Percentiles rank a stretch among this genome's conserved stretches.
These are phyloP conservation scores for Kwoniella botswanensis DNA, from an alignment of 768 basidiomycete species.

Conservation along the genomic window DNA sequence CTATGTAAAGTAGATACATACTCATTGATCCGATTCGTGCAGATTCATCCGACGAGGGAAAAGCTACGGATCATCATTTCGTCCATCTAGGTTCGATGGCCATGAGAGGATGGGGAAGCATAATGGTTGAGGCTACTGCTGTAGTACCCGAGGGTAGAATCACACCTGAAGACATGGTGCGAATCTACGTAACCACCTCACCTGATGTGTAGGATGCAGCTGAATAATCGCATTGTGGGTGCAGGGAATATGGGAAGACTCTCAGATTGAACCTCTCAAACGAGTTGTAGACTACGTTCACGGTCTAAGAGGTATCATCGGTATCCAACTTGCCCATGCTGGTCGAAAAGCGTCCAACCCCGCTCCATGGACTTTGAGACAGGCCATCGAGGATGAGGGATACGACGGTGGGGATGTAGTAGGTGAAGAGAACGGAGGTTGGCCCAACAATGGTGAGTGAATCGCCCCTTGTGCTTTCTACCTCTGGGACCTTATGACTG, in stretches of 20 bases:
- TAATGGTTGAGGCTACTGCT: constrained; percentile 76
- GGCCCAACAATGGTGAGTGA: constrained; percentile 69
- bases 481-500: no score
- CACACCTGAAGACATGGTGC: constrained; percentile 72
- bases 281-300: constrained; percentile 77
- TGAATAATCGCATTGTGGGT: constrained; percentile 9
- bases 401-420: constrained; percentile 59
- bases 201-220: no score
- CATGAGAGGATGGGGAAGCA: constrained; percentile 71
- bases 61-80: constrained; percentile 81
- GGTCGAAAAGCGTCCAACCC: constrained; percentile 77
- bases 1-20: background rate
- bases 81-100: constrained; percentile 77
- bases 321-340: constrained; percentile 79
- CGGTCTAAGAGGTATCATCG: constrained; percentile 71
- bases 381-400: constrained; percentile 31
- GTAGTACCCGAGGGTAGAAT: constrained; percentile 73
- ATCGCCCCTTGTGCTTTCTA: background rate
- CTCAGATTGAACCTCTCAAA: constrained; percentile 72
- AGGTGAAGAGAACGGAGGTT: constrained; percentile 67
- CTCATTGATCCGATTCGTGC: background rate
- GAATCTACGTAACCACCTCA: no score
- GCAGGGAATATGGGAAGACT: constrained; percentile 74
- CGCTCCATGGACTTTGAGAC: constrained; percentile 69
- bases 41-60: constrained; percentile 72